These are phyloP conservation scores for Cytospora schulzeri DNA, from an alignment of 2,329 filamentous ascomycete genomes.

Conservation along the genomic window DNA sequence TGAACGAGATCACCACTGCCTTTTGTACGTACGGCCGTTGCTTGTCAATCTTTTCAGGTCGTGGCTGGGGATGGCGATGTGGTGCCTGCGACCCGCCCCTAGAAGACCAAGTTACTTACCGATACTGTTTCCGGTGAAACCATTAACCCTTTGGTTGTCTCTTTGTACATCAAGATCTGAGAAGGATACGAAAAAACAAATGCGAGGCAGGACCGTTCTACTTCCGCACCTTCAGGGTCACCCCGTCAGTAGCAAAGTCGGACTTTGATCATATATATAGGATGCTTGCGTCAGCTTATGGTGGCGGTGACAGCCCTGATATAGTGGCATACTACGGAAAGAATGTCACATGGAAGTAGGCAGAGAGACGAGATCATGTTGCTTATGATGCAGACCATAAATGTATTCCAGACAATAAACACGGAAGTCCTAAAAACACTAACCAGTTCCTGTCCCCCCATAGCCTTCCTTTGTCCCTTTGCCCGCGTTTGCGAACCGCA, in stretches of 20 bases:
- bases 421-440: slow-evolving; percentile 14
- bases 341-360: background rate
- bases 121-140: too few relatives aligned
- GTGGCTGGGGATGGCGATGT: too few relatives aligned
- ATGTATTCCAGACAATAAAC: slow-evolving; percentile 26
- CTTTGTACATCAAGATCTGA: too few relatives aligned
- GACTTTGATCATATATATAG: background rate
- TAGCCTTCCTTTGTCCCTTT: background rate
- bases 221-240: background rate
- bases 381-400: slow-evolving; percentile 21
- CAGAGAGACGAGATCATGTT: background rate
- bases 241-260: background rate
- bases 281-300: background rate
- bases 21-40: too few relatives aligned
- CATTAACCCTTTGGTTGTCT: too few relatives aligned
- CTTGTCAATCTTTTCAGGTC: too few relatives aligned
- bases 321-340: background rate
- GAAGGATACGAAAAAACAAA: too few relatives aligned
- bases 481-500: slow-evolving; percentile 7
- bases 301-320: background rate
- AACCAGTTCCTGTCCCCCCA: background rate
- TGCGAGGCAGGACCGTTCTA: too few relatives aligned
- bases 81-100: too few relatives aligned
- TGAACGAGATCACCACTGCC: too few relatives aligned
- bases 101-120: too few relatives aligned